Conservation (phyloP, 352 stramenopile species). For the Pythium oligandrum region DNA sequence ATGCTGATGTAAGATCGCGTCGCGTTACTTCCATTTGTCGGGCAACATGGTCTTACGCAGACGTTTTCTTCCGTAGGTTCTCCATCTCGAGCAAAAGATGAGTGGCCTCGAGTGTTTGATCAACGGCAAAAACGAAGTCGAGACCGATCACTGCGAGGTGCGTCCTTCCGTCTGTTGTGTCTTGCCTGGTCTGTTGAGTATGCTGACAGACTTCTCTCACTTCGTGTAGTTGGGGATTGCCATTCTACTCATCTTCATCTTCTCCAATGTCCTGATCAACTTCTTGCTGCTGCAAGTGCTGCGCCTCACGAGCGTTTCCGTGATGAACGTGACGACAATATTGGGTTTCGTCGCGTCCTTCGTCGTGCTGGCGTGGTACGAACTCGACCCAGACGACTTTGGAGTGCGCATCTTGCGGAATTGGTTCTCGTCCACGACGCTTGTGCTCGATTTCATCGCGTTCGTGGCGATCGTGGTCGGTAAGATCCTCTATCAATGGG, state of each 20-base stretch:
- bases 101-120: conserved; percentile 76
- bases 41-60: no score
- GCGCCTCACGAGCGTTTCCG: conserved; percentile 68
- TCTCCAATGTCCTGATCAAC: conserved; percentile 80
- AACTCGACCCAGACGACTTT: conserved; percentile 67
- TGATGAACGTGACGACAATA: conserved; percentile 71
- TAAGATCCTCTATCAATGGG: conserved; percentile 79
- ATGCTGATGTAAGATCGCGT: conserved; percentile 18
- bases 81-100: conserved; percentile 77
- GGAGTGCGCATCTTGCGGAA: conserved; percentile 45
- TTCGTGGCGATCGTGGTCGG: conserved; percentile 63
- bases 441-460: conserved; percentile 58
- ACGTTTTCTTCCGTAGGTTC: conserved; percentile 34
- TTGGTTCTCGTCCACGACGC: conserved; percentile 70
- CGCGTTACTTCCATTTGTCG: no score
- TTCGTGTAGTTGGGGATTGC: conserved; percentile 49
- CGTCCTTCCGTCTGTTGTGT: no score
- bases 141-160: conserved; percentile 72
- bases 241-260: conserved; percentile 65
- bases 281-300: conserved; percentile 67
- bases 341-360: conserved; percentile 75
- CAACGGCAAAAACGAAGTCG: conserved; percentile 64
- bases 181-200: no score
- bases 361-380: conserved; percentile 67
- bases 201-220: no score